Conservation (phyloP, 441 rosid genomes). For the Syzygium malaccense region DNA sequence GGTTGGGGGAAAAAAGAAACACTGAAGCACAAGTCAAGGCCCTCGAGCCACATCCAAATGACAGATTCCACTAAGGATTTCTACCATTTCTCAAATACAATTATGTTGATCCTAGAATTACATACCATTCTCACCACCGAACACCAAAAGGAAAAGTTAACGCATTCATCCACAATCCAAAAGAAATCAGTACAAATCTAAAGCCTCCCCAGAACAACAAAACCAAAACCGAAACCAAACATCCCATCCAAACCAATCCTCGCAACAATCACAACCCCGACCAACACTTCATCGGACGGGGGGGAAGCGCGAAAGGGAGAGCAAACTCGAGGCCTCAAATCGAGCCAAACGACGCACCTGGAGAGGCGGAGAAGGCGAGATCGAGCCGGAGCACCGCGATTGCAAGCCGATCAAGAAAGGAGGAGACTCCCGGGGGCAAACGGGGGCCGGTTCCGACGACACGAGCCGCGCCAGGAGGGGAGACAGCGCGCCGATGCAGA, state of each 20-base stretch:
- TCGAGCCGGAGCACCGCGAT: slow-evolving; percentile 47
- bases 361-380: slow-evolving; percentile 47
- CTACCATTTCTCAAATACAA: background rate
- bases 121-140: background rate
- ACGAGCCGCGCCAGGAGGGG: slow-evolving; percentile 12
- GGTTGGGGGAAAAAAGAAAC: background rate
- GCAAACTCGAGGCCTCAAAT: background rate
- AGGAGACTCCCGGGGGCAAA: slow-evolving; percentile 32
- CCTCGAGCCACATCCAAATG: background rate
- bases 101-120: background rate
- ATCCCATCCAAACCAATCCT: background rate
- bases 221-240: background rate
- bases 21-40: background rate
- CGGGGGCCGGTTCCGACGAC: slow-evolving; percentile 20
- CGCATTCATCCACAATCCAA: background rate
- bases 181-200: background rate
- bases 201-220: background rate
- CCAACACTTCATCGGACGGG: background rate
- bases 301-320: background rate
- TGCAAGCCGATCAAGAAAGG: slow-evolving; percentile 34
- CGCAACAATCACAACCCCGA: background rate
- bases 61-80: background rate
- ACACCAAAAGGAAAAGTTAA: background rate
- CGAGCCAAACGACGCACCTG: slow-evolving; percentile 32
- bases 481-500: slow-evolving; percentile 20